A percentile compares a stretch with the other conserved stretches of the same genome.
phyloP scores from a whole-genome alignment of 768 basidiomycete genomes.

The Phlegmacium glaucopus region DNA sequence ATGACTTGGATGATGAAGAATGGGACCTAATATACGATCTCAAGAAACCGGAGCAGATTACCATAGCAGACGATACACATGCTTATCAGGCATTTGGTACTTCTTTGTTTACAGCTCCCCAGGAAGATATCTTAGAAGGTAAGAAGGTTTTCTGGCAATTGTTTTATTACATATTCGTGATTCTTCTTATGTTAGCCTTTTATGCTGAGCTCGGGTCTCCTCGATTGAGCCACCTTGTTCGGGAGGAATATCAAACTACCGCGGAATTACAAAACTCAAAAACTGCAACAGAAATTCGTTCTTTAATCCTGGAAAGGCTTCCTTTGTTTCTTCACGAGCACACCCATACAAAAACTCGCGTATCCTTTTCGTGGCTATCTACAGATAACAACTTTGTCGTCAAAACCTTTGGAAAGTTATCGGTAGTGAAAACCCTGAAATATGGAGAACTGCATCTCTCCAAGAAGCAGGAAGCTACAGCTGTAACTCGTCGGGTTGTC shows the following conservation, averaged over 20 bases:
- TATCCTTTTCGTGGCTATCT: constrained; percentile 67
- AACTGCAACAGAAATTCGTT: constrained; percentile 47
- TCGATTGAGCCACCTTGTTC: constrained; percentile 67
- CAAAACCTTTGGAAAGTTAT: constrained; percentile 60
- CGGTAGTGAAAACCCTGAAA: constrained; percentile 57
- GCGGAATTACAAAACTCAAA: constrained; percentile 47
- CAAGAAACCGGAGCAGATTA: constrained; percentile 62
- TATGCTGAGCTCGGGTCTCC: constrained; percentile 75
- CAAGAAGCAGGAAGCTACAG: constrained; percentile 68
- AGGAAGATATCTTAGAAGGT: constrained; percentile 92
- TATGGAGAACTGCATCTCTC: constrained; percentile 47
- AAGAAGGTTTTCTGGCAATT: not conserved
- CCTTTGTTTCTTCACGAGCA: constrained; percentile 93
- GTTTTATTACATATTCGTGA: not conserved
- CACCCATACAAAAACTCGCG: constrained; percentile 56
- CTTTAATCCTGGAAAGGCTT: constrained; percentile 75
- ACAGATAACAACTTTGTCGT: constrained; percentile 65
- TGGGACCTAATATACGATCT: constrained; percentile 75
- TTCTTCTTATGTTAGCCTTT: constrained; percentile 45
- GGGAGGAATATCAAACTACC: constrained; percentile 69
- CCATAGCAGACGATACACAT: constrained; percentile 86
- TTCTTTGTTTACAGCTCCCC: constrained; percentile 72
- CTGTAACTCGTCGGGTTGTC: constrained; percentile 54
- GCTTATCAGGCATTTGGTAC: constrained; percentile 77
- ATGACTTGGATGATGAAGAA: constrained; percentile 65